phyloP scores from a whole-genome alignment of 192 early-diverging fungal species.

The Backusella australiensis region DNA sequence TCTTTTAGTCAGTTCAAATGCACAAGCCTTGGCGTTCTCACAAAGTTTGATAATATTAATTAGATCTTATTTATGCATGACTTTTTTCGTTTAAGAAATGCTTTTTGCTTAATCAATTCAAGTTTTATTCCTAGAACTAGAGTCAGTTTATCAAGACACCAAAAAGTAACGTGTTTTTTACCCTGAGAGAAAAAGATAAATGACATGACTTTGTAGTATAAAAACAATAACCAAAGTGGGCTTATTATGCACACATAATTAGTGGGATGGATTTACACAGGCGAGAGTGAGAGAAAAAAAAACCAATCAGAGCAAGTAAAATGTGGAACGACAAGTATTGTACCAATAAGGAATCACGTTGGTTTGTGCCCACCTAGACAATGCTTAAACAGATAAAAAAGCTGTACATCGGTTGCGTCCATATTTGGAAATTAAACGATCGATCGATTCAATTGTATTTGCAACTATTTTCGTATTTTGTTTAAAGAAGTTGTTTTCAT shows the following conservation, averaged over 20 bases:
- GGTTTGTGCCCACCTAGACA: neutral
- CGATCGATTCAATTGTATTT: conserved; percentile 1
- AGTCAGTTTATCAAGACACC: neutral
- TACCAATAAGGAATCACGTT: neutral
- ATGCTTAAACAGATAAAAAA: neutral
- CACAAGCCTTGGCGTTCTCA: no score
- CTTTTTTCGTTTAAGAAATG: neutral
- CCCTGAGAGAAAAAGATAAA: neutral
- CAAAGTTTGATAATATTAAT: no score
- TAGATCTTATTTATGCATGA: neutral
- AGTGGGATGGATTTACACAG: neutral
- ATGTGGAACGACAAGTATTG: neutral
- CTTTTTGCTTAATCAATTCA: neutral
- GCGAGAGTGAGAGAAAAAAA: neutral
- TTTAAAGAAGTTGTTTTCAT: neutral
- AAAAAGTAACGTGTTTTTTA: neutral
- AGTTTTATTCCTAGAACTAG: neutral
- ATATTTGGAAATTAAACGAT: neutral
- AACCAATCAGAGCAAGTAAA: neutral
- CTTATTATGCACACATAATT: neutral
- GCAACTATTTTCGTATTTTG: neutral
- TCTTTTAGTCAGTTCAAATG: no score
- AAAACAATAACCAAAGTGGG: neutral
- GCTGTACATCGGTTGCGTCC: neutral
- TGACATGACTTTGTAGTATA: neutral